Evolutionary conservation across 805 yeast genomes (phyloP).

Genomic region (Candida germanica): DNA sequence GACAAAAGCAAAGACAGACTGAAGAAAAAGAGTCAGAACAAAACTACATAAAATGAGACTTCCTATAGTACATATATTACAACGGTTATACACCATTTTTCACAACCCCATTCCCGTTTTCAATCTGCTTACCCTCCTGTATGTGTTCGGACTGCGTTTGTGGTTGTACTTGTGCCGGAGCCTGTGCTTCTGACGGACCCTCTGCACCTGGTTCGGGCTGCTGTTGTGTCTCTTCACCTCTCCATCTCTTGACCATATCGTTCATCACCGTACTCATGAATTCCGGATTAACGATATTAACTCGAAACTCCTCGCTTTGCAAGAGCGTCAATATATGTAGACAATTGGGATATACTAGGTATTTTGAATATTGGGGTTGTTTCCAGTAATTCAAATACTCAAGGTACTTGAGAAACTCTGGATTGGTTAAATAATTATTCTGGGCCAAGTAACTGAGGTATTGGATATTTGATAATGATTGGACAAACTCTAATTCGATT

Average conservation of each 20-base stretch:
- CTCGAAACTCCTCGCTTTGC: conserved; percentile 50
- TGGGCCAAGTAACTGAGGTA: conserved; percentile 86
- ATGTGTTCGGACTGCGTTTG: too few species aligned
- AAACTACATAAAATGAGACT: too few species aligned
- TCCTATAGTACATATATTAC: not conserved
- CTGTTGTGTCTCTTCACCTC: conserved; percentile 5
- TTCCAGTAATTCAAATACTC: conserved; percentile 87
- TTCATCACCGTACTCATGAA: conserved; percentile 59
- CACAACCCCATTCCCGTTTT: not conserved
- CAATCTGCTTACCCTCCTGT: too few species aligned
- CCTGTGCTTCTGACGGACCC: too few species aligned
- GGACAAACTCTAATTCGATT: conserved; percentile 90
- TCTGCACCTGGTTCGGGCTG: not conserved
- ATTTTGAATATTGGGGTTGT: conserved; percentile 63
- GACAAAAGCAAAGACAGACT: too few species aligned
- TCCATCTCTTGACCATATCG: conserved; percentile 77
- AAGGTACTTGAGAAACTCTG: conserved; percentile 69
- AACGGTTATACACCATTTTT: not conserved
- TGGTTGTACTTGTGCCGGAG: too few species aligned
- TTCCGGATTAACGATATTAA: conserved; percentile 54
- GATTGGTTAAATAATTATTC: conserved; percentile 69
- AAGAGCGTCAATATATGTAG: conserved; percentile 71
- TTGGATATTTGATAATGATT: conserved; percentile 85
- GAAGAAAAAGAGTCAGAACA: too few species aligned
- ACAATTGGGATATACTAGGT: conserved; percentile 82